phyloP scores from a whole-genome alignment of 2,329 filamentous ascomycete genomes.

The Dothiorella sarmentorum region DNA sequence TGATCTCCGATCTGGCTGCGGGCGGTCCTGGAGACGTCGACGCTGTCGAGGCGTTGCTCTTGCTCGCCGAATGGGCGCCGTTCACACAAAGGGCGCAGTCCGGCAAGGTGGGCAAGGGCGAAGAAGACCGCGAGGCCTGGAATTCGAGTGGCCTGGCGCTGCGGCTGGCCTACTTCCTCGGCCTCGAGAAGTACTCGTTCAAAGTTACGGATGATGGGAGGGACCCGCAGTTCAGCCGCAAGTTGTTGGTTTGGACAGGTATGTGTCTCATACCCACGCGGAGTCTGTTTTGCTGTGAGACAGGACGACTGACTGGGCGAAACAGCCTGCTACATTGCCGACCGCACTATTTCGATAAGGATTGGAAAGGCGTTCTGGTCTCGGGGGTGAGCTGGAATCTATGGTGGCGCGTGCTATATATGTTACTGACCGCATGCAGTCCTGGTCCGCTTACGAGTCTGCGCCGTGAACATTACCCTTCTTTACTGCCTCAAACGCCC shows the following conservation, averaged over 20 bases:
- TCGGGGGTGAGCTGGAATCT: slow-evolving; percentile 39
- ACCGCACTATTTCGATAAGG: slow-evolving; percentile 66
- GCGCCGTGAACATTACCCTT: slow-evolving; percentile 64
- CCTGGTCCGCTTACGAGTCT: slow-evolving; percentile 65
- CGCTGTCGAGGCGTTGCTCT: slow-evolving; percentile 65
- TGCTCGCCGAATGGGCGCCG: slow-evolving; percentile 71
- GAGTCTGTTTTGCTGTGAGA: not conserved
- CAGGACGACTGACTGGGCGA: not conserved
- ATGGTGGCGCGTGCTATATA: not conserved
- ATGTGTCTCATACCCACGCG: not conserved
- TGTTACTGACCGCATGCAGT: slow-evolving; percentile 27
- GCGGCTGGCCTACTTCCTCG: slow-evolving; percentile 66
- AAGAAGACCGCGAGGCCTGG: slow-evolving; percentile 72
- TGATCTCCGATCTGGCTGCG: slow-evolving; percentile 64
- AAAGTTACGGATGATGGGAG: slow-evolving; percentile 58
- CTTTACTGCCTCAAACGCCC: slow-evolving; percentile 55
- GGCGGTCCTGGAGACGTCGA: slow-evolving; percentile 66
- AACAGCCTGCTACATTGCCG: slow-evolving; percentile 60
- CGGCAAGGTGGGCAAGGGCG: slow-evolving; percentile 64
- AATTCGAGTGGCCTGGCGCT: slow-evolving; percentile 72
- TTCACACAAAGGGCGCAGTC: slow-evolving; percentile 60
- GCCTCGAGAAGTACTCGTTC: slow-evolving; percentile 66
- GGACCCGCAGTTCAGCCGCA: slow-evolving; percentile 58
- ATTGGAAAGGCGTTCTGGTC: slow-evolving; percentile 73
- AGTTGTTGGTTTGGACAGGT: slow-evolving; percentile 65